phyloP scores from a whole-genome alignment of 1,284 basidiomycete genomes.

The Mrakiaceae sp. region DNA sequence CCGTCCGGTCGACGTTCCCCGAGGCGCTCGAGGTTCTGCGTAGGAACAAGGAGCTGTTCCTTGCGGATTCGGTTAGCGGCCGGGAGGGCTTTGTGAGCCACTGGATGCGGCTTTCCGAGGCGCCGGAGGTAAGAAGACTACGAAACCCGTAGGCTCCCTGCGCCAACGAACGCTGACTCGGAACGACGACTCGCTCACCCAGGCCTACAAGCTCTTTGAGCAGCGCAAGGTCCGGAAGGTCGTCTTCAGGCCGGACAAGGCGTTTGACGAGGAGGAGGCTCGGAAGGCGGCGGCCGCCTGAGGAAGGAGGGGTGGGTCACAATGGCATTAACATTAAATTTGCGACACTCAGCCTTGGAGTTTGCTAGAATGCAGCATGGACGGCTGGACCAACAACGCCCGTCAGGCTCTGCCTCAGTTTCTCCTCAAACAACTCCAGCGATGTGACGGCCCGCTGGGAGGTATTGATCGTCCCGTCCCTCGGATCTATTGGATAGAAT shows the following conservation, averaged over 20 bases:
- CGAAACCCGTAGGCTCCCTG: not conserved
- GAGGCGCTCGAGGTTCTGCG: conserved; percentile 55
- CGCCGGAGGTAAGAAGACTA: conserved; percentile 24
- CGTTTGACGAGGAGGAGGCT: not conserved
- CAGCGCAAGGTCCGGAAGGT: conserved; percentile 33
- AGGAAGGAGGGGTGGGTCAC: no score
- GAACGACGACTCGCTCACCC: not conserved
- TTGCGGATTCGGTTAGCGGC: conserved; percentile 15
- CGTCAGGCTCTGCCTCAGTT: no score
- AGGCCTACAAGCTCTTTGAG: conserved; percentile 34
- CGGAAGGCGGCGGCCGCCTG: no score
- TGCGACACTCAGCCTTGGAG: no score
- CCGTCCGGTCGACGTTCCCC: conserved; percentile 66
- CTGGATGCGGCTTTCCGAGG: conserved; percentile 28
- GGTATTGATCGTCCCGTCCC: no score
- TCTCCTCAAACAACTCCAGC: no score
- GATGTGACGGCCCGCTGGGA: no score
- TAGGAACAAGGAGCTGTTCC: conserved; percentile 2
- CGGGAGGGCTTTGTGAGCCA: conserved; percentile 30
- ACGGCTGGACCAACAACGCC: no score
- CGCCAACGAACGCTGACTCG: not conserved
- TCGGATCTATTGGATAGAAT: no score
- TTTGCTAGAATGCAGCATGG: no score
- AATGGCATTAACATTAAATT: no score
- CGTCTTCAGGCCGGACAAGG: conserved; percentile 23